phyloP scores from a whole-genome alignment of 306 rosid species.

The Dalbergia cochinchinensis region DNA sequence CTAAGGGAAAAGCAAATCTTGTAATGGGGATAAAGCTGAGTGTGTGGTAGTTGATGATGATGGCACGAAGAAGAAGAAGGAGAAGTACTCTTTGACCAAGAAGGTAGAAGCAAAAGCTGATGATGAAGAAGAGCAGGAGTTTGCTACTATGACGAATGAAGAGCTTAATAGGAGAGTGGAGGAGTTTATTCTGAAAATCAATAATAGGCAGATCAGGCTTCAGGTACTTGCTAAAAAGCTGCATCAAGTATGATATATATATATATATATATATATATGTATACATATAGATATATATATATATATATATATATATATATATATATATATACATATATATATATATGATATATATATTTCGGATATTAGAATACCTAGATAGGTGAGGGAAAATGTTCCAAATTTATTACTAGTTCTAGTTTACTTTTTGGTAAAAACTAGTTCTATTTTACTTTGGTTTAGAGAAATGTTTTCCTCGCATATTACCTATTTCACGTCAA shows the following conservation, averaged over 20 bases:
- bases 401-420: background rate
- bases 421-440: no score
- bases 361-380: no score
- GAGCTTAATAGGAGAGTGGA: constrained; percentile 62
- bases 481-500: no score
- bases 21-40: constrained; percentile 8
- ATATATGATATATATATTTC: no score
- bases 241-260: no score
- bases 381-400: constrained; percentile 2
- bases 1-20: constrained; percentile 48
- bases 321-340: no score
- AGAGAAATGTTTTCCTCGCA: no score
- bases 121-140: constrained; percentile 48
- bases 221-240: constrained; percentile 19
- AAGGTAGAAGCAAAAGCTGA: constrained; percentile 7
- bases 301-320: no score
- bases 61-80: constrained; percentile 38
- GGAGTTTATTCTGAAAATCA: constrained; percentile 61
- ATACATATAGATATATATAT: no score
- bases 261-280: no score
- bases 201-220: constrained; percentile 55
- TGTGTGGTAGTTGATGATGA: constrained; percentile 44
- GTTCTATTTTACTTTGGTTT: no score
- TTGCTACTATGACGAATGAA: constrained; percentile 59
- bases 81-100: constrained; percentile 48